These are phyloP conservation scores for Arctium lappa DNA, from an alignment of 129 eudicot genomes.

Conservation along the genomic window DNA sequence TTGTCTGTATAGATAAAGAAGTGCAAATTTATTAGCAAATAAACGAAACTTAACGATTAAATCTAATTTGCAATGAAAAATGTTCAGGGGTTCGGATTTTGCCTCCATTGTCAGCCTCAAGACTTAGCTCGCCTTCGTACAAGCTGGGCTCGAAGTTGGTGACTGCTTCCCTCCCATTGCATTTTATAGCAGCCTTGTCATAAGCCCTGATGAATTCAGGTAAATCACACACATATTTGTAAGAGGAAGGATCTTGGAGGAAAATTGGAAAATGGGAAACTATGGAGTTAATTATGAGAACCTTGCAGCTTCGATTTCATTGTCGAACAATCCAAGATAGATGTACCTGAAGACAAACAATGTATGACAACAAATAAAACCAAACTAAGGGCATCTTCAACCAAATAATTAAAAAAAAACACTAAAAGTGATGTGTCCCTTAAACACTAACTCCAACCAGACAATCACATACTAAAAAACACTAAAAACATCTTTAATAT, in stretches of 20 bases:
- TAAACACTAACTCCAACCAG: no score
- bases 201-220: constrained; percentile 44
- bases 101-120: constrained; percentile 43
- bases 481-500: no score
- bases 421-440: no score
- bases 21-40: background rate
- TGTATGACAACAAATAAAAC: background rate
- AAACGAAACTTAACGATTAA: background rate
- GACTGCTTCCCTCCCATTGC: constrained; percentile 68
- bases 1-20: constrained; percentile 10
- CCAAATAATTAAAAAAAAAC: no score
- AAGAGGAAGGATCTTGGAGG: background rate
- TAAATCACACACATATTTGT: background rate
- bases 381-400: no score
- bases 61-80: background rate
- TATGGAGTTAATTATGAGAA: background rate
- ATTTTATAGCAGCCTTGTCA: constrained; percentile 61
- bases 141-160: constrained; percentile 59
- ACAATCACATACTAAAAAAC: no score
- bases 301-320: constrained; percentile 77
- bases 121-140: constrained; percentile 32
- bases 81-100: background rate
- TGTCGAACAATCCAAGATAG: constrained; percentile 67
- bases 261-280: background rate
- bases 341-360: constrained; percentile 44